Conservation (phyloP, 2,329 filamentous ascomycete species). For the Helicocarpus griseus region DNA sequence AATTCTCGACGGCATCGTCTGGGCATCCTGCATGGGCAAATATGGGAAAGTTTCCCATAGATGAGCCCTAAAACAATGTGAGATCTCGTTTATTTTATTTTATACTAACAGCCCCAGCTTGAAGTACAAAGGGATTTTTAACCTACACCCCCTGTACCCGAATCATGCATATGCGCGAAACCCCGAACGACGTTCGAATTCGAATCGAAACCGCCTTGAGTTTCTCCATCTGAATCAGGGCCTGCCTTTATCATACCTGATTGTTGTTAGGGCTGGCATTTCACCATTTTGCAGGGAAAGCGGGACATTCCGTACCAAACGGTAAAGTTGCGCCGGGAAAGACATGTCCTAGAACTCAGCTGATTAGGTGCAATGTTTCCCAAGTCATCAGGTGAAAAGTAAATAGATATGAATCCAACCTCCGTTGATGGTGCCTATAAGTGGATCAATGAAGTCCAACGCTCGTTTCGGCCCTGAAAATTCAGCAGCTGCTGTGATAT, state of each 20-base stretch:
- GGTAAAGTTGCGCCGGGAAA: conserved; percentile 48
- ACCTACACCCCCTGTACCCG: conserved; percentile 40
- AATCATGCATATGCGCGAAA: conserved; percentile 45
- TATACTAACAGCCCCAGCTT: neutral
- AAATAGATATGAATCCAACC: conserved; percentile 14
- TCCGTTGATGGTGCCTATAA: conserved; percentile 48
- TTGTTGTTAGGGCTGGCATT: neutral
- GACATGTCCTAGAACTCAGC: conserved; percentile 39
- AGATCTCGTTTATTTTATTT: too few relatives aligned
- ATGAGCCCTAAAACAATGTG: conserved; percentile 37
- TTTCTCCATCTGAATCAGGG: conserved; percentile 44
- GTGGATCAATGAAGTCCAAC: conserved; percentile 38
- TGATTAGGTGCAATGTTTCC: neutral
- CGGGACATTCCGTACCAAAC: conserved; percentile 30
- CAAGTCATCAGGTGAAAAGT: neutral
- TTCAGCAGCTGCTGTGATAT: neutral
- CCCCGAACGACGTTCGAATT: conserved; percentile 42
- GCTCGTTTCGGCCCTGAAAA: conserved; percentile 11
- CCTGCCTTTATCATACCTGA: conserved; percentile 47
- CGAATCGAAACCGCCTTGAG: conserved; percentile 48
- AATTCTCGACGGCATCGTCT: conserved; percentile 51
- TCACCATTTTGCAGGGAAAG: neutral
- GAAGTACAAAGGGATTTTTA: neutral
- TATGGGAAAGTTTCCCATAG: conserved; percentile 63
- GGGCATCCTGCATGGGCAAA: conserved; percentile 57